Conservation (phyloP, 164 flowering plant species). For the Malania oleifera region DNA sequence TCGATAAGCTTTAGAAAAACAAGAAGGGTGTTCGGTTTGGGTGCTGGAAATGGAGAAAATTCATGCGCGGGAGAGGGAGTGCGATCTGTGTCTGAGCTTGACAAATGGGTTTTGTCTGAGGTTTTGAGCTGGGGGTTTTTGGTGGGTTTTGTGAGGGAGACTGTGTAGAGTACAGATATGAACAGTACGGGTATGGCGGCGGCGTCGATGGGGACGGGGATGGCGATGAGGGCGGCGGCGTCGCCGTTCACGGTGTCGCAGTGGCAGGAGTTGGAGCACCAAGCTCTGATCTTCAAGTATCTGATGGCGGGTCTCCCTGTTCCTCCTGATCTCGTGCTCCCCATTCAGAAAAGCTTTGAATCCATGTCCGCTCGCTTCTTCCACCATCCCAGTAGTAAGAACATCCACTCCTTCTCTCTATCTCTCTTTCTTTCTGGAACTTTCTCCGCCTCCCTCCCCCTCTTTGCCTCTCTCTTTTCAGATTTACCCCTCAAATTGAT, state of each 20-base stretch:
- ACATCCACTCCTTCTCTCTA: slow-evolving; percentile 2
- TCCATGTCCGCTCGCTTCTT: slow-evolving; percentile 40
- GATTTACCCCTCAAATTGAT: not conserved
- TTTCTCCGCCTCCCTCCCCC: no score
- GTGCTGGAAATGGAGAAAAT: not conserved
- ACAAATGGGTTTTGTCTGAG: slow-evolving; percentile 8
- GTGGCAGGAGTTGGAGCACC: slow-evolving; percentile 50
- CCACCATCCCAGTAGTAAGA: slow-evolving; percentile 37
- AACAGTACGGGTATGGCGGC: slow-evolving; percentile 12
- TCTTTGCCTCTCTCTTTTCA: not conserved
- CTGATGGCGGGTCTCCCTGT: slow-evolving; percentile 44
- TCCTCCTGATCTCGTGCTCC: slow-evolving; percentile 47
- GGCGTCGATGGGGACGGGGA: slow-evolving; percentile 7
- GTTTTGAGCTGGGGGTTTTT: slow-evolving; percentile 1
- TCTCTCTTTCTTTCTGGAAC: not conserved
- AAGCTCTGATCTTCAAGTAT: slow-evolving; percentile 44
- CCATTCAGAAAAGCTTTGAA: slow-evolving; percentile 42
- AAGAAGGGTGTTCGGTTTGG: no score
- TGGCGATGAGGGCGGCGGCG: slow-evolving; percentile 12
- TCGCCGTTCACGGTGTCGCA: slow-evolving; percentile 43
- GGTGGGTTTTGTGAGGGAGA: not conserved
- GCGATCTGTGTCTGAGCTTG: slow-evolving; percentile 15
- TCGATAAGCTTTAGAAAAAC: not conserved
- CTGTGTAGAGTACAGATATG: not conserved
- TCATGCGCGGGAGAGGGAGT: slow-evolving; percentile 8